Evolutionary conservation across 2,329 filamentous ascomycete species (phyloP).

Genomic region (Aciculosporium take): DNA sequence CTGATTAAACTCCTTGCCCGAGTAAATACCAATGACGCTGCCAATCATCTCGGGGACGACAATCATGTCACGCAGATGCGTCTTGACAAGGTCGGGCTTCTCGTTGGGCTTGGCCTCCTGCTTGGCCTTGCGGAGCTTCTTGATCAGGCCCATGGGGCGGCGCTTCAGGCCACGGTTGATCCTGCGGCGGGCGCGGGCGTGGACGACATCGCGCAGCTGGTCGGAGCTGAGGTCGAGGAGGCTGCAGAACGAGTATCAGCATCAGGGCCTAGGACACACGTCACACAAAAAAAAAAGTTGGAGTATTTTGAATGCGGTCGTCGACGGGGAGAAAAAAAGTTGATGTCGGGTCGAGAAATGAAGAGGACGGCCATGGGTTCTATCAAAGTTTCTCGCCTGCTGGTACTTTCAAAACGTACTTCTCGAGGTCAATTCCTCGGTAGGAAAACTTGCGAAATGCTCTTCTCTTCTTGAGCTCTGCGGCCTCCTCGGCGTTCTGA

Average conservation of each 20-base stretch:
- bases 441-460: conserved; percentile 99
- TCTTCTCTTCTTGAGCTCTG: conserved; percentile 99
- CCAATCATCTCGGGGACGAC: conserved; percentile 99
- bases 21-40: conserved; percentile 97
- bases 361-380: background rate
- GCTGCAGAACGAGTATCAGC: conserved; percentile 37
- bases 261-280: too few relatives aligned
- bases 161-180: conserved; percentile 99
- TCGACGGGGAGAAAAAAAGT: background rate
- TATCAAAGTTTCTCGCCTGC: conserved; percentile 2
- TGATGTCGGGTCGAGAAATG: background rate
- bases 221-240: conserved; percentile 97
- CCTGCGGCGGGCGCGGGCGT: conserved; percentile 93
- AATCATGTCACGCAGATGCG: conserved; percentile 99
- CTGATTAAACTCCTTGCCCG: conserved; percentile 99
- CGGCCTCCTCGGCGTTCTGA: conserved; percentile 94
- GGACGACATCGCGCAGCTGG: conserved; percentile 97
- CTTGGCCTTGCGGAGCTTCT: conserved; percentile 99
- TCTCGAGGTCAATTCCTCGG: conserved; percentile 97
- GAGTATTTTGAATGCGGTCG: background rate
- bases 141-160: conserved; percentile 99
- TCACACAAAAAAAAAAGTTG: background rate
- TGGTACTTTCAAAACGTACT: conserved; percentile 48
- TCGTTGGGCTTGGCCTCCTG: conserved; percentile 98
- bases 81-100: conserved; percentile 99